Conservation (phyloP, 495 filamentous ascomycete genomes). For the Pseudomonodictys pantanalensis region DNA sequence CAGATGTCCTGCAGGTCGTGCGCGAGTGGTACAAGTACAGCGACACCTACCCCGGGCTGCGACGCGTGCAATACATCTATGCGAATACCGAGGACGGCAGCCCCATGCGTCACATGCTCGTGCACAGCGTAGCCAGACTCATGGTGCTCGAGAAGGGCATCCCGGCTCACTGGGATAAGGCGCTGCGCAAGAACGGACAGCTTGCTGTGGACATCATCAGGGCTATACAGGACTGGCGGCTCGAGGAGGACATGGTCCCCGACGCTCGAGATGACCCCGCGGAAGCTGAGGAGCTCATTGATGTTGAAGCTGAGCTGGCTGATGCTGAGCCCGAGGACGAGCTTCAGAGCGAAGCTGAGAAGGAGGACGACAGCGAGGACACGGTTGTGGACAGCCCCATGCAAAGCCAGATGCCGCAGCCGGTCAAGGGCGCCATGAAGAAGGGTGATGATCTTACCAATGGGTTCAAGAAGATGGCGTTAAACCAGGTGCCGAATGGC, state of each 20-base stretch:
- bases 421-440: background rate
- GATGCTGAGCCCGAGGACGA: constrained; percentile 36
- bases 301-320: constrained; percentile 37
- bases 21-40: constrained; percentile 47
- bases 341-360: constrained; percentile 14
- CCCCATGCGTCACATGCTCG: constrained; percentile 50
- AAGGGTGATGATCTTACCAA: constrained; percentile 9
- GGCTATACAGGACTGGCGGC: constrained; percentile 48
- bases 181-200: constrained; percentile 49
- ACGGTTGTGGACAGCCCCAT: constrained; percentile 14
- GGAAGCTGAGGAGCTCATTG: constrained; percentile 34
- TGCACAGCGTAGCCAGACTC: constrained; percentile 44
- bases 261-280: constrained; percentile 45
- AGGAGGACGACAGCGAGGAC: constrained; percentile 25
- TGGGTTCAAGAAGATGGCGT: constrained; percentile 9
- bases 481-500: constrained; percentile 22
- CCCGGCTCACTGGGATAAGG: constrained; percentile 50
- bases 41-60: constrained; percentile 47
- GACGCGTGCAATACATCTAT: constrained; percentile 53
- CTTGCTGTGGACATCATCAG: constrained; percentile 50
- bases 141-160: constrained; percentile 44
- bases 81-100: constrained; percentile 47
- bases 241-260: constrained; percentile 45
- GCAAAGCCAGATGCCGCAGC: background rate
- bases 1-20: constrained; percentile 44